Base-by-base conservation (phyloP, 2,329 filamentous ascomycete genomes). In the Penicillium occitanis region DNA sequence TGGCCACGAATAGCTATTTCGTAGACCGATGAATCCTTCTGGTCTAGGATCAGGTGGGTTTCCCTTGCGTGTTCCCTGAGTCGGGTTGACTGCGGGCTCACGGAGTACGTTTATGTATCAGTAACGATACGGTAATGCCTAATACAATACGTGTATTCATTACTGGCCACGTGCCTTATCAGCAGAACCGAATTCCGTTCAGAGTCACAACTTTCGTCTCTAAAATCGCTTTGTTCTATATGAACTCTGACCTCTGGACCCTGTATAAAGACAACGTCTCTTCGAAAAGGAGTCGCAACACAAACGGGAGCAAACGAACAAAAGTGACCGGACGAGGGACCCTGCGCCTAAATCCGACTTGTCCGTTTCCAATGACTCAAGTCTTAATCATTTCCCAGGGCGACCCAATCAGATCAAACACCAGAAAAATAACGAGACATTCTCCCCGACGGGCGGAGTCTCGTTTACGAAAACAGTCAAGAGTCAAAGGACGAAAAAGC, bases 141-240 rank as follows among this genome's bases (percentile, higher is more conserved):
- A 28, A 40, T 53, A 33, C 60, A 33, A 13, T 53, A 51, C 46
- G 17, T 5, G 30, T 35, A 19, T 55, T 55, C 14, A 17, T 53
- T 55, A 19, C 30, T 11, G 61, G 48, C 61, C 61, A 63, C 48
- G 61, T 63, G 61, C 48, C 61, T 62, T 53, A 30, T 62, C 60
- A 51, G 51, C 10, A 35, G 53, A 40, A 4, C n/a, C 48, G 22
- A 17, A 33, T 22, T 17, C 40, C 53, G 19, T 48, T 40, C 25
- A n/a, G 8, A 60, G 14, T 25, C 30, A 22, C 59, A 25, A 14
- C n/a, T 37, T 61, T 17, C 25, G 28, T 3, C 44, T n/a, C 30
- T 40, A 37, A 11, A 51, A 37, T 42, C 5, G 35, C 28, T 60
- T 30, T 61, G 42, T 61, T 28, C 37, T 22, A 2, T 6, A 8